These are phyloP conservation scores for Alternaria sp. DNA, from an alignment of 2,329 filamentous ascomycete genomes.

Conservation along the genomic window DNA sequence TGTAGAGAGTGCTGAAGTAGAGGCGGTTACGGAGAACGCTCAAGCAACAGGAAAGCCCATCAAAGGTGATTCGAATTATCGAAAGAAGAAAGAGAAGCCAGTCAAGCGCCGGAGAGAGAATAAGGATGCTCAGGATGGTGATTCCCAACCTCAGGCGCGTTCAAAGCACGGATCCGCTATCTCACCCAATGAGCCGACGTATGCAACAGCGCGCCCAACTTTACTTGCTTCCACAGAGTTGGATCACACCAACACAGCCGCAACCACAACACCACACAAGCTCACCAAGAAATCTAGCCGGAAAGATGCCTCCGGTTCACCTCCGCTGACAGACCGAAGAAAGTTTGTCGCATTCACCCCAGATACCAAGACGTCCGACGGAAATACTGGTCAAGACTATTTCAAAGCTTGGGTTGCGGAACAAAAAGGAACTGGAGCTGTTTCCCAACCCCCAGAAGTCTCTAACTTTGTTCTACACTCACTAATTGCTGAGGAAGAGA, in stretches of 20 bases:
- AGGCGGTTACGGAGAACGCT: constrained; percentile 15
- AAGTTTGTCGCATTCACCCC: constrained; percentile 72
- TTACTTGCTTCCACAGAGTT: constrained; percentile 46
- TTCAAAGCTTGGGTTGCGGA: constrained; percentile 61
- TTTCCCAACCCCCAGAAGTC: constrained; percentile 35
- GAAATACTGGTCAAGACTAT: constrained; percentile 61
- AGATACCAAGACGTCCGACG: constrained; percentile 68
- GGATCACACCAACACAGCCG: constrained; percentile 21
- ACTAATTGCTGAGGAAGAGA: constrained; percentile 25
- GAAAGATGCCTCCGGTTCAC: constrained; percentile 36
- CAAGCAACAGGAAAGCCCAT: constrained; percentile 23
- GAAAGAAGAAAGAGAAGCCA: constrained; percentile 44
- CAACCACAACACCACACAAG: constrained; percentile 32
- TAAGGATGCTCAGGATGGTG: constrained; percentile 10
- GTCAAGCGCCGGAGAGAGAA: constrained; percentile 31
- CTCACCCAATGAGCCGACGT: constrained; percentile 33
- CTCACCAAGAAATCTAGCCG: constrained; percentile 22
- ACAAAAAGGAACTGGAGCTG: constrained; percentile 38
- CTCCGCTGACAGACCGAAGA: constrained; percentile 44
- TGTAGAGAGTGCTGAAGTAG: constrained; percentile 19
- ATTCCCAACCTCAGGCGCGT: constrained; percentile 17
- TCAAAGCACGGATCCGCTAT: constrained; percentile 25
- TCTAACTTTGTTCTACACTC: constrained; percentile 40
- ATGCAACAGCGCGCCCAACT: constrained; percentile 26
- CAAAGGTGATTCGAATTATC: constrained; percentile 50